Evolutionary conservation across 2,329 filamentous ascomycete genomes (phyloP).

Genomic region (Cladobotryum protrusum): DNA sequence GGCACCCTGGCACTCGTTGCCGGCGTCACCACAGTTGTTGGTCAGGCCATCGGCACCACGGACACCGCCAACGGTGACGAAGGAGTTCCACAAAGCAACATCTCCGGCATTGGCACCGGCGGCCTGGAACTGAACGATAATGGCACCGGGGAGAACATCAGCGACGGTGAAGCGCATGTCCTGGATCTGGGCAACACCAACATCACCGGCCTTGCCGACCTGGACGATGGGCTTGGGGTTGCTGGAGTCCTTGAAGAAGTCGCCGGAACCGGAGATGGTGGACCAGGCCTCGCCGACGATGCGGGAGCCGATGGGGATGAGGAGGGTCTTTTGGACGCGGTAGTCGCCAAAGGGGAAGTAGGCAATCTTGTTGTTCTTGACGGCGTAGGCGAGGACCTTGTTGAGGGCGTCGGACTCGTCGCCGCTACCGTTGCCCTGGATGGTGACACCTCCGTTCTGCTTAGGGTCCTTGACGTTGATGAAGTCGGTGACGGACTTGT

Average conservation of each 20-base stretch:
- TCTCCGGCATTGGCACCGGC: constrained; percentile 38
- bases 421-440: constrained; percentile 32
- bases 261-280: constrained; percentile 40
- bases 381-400: constrained; percentile 31
- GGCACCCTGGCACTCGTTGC: constrained; percentile 38
- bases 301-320: constrained; percentile 34
- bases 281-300: constrained; percentile 52
- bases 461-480: constrained; percentile 33
- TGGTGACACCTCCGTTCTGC: constrained; percentile 22
- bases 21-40: constrained; percentile 28
- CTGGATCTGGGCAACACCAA: constrained; percentile 42
- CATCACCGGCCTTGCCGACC: constrained; percentile 45
- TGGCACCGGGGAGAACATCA: constrained; percentile 35
- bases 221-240: constrained; percentile 43
- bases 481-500: constrained; percentile 22
- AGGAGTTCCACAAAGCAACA: constrained; percentile 44
- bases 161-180: constrained; percentile 48
- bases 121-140: constrained; percentile 45
- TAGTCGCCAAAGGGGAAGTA: constrained; percentile 25
- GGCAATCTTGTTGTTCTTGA: constrained; percentile 22
- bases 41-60: constrained; percentile 29
- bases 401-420: constrained; percentile 35
- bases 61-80: constrained; percentile 41
- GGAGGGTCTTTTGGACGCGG: constrained; percentile 20
- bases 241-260: constrained; percentile 35